These are phyloP conservation scores for Selenicereus undatus DNA, from an alignment of 148 eudicot species.

Conservation along the genomic window DNA sequence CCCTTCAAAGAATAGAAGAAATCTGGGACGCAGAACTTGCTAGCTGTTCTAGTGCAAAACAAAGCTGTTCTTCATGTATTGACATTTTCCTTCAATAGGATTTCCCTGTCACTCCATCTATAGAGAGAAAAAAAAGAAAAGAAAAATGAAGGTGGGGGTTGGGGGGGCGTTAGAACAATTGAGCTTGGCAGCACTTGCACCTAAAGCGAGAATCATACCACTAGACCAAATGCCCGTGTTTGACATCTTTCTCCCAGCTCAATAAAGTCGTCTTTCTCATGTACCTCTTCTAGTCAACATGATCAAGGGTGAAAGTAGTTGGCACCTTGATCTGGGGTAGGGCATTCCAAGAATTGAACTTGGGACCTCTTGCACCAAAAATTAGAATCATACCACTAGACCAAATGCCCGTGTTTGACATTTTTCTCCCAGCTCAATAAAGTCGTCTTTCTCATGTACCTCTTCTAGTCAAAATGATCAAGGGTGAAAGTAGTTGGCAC, in stretches of 20 bases:
- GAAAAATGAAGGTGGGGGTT: too few species aligned
- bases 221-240: constrained; percentile 28
- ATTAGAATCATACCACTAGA: constrained; percentile 73
- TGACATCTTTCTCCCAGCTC: background rate
- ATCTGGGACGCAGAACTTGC: too few species aligned
- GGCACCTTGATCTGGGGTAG: background rate
- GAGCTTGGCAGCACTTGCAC: constrained; percentile 70
- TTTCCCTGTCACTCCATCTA: too few species aligned
- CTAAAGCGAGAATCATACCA: constrained; percentile 71
- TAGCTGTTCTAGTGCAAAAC: too few species aligned
- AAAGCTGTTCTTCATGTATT: too few species aligned
- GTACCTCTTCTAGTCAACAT: background rate
- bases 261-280: too few species aligned
- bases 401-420: background rate
- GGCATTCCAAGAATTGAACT: constrained; percentile 68
- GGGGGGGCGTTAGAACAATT: constrained; percentile 52
- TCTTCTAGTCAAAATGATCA: background rate
- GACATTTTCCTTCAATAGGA: background rate
- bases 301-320: background rate
- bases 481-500: background rate
- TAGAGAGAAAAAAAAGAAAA: too few species aligned
- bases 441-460: background rate
- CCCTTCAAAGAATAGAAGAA: too few species aligned
- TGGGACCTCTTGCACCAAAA: constrained; percentile 70
- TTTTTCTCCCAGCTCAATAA: background rate